A percentile compares a stretch with the other conserved stretches of the same genome.
Conservation (phyloP, 106 monocot species). For the Dendrobium officinale region DNA sequence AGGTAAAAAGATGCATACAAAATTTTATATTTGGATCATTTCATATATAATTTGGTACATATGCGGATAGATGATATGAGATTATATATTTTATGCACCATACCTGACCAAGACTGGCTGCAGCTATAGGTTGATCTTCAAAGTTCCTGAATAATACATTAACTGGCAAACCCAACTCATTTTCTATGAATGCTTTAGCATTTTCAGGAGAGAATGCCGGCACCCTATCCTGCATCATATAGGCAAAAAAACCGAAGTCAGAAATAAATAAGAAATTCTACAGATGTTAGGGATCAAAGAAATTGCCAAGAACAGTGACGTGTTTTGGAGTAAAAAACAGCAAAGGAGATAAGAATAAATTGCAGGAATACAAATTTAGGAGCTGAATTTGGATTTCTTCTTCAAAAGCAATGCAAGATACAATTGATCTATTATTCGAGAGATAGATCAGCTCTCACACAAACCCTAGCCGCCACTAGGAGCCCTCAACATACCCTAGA, state of each 20-base stretch:
- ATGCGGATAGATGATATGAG: background rate
- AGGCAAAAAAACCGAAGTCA: background rate
- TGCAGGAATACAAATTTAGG: no score
- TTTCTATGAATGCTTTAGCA: constrained; percentile 69
- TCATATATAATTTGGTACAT: background rate
- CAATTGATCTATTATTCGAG: no score
- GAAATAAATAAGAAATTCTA: background rate
- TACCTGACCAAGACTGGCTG: constrained; percentile 99
- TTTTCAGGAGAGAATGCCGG: constrained; percentile 93
- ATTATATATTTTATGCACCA: constrained; percentile 5
- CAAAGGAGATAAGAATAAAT: no score
- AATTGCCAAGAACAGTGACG: background rate
- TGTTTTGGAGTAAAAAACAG: no score
- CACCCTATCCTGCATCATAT: constrained; percentile 68
- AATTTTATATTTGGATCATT: background rate
- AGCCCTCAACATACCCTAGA: no score
- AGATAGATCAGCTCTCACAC: no score
- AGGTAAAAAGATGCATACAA: background rate
- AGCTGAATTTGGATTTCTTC: no score
- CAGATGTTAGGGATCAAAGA: background rate
- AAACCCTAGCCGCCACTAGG: no score
- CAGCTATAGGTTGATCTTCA: constrained; percentile 87
- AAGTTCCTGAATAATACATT: constrained; percentile 77
- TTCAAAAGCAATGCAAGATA: no score
- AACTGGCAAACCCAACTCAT: constrained; percentile 72